Percentiles rank a stretch among this genome's conserved stretches.
Evolutionary conservation across 2,329 filamentous ascomycete species (phyloP).

Genomic region (Emergomyces orientalis): DNA sequence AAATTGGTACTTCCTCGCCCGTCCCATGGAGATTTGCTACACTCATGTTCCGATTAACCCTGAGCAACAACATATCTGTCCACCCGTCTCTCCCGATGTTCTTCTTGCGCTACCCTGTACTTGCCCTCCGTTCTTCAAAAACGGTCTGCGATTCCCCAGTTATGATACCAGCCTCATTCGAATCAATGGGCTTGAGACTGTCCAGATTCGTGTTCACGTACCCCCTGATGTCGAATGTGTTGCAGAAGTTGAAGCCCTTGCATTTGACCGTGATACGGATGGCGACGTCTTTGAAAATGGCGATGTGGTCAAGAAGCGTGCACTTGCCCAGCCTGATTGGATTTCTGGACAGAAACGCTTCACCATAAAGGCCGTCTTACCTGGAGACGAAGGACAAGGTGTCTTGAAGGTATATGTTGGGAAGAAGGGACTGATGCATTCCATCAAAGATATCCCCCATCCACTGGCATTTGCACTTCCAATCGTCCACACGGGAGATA

Average conservation of each 20-base stretch:
- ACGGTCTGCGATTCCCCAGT: conserved; percentile 67
- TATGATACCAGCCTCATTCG: conserved; percentile 82
- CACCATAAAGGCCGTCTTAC: conserved; percentile 83
- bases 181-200: conserved; percentile 86
- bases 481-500: conserved; percentile 80
- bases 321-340: conserved; percentile 88
- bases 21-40: conserved; percentile 85
- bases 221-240: conserved; percentile 84
- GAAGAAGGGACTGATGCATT: conserved; percentile 92
- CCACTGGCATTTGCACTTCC: conserved; percentile 83
- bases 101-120: conserved; percentile 77
- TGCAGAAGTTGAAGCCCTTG: conserved; percentile 81
- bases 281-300: conserved; percentile 92
- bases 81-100: conserved; percentile 74
- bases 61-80: conserved; percentile 85
- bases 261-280: conserved; percentile 71
- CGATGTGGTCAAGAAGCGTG: conserved; percentile 74
- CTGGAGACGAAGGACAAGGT: conserved; percentile 82
- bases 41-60: conserved; percentile 86
- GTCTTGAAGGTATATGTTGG: conserved; percentile 87
- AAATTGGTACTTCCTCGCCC: conserved; percentile 84
- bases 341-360: conserved; percentile 77
- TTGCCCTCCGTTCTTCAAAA: conserved; percentile 80
- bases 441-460: conserved; percentile 91
- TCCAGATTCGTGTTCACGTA: conserved; percentile 79